Evolutionary conservation across 495 filamentous ascomycete genomes (phyloP), one percentile per base, ranked within the genome.

Genomic region (Neurospora intermedia): DNA sequence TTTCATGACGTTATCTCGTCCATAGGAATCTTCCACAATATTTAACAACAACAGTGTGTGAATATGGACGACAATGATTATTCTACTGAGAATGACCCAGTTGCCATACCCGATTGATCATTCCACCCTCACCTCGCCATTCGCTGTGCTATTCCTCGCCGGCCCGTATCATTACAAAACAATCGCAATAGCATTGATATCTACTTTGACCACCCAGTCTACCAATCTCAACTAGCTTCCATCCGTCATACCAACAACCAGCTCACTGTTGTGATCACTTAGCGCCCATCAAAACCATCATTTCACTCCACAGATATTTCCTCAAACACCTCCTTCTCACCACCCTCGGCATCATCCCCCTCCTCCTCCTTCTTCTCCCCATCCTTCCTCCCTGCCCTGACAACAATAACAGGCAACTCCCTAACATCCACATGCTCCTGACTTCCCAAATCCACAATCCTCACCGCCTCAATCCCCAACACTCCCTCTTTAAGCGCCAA

Each of bases 381-480:
- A 20, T 54, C 20, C 46, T 15, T 54, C 69, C 70, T 41, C 18
- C 75, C 46, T 39, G 31, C 73, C 41, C 69, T 45, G 9, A 89
- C 89, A 69, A 94, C 77, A 74, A 96, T 89, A 75, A 89, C 89
- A 6, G 94, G 94, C 46, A 97, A 79, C 76, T 97, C 91, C 74
- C 88, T 84, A 70, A 97, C 89, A 83, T 97, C 93, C 18, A 93
- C 89, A 79, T 90, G 89, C 82, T 96, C 93, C 75, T 93, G 91
- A 62, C 88, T 92, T 43, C 86, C 89, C 74, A 96, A 82, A 83
- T 99, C 96, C 31, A 95, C 86, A 11, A 98, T 88, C 71, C 93
- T 85, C 13, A 99, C 87, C 13, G 90, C 90, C 77, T 97, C 95
- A 3, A 98, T 79, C 4, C 87, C 85, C 10, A 98, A 85, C 20